phyloP scores from a whole-genome alignment of 257 asterid genomes.

The Nicotiana undulata region DNA sequence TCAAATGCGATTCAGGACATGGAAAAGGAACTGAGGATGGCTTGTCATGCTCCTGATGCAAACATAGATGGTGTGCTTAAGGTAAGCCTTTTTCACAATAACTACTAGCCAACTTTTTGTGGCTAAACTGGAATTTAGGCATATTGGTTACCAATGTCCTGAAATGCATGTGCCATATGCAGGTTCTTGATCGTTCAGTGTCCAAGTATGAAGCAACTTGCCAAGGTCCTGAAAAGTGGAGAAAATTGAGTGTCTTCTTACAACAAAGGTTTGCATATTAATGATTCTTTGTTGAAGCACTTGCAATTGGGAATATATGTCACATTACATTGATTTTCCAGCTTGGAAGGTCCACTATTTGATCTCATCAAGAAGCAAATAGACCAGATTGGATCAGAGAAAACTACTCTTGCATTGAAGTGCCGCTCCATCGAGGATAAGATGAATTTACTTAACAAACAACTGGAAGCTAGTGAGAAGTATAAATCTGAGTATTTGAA shows the following conservation, averaged over 20 bases:
- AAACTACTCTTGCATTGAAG: slow-evolving; percentile 68
- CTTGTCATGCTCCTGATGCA: slow-evolving; percentile 79
- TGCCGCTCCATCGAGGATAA: slow-evolving; percentile 78
- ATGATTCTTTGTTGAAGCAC: background rate
- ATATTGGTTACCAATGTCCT: background rate
- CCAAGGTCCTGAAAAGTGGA: slow-evolving; percentile 98
- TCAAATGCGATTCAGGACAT: slow-evolving; percentile 67
- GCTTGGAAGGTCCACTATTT: slow-evolving; percentile 90
- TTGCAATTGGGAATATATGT: background rate
- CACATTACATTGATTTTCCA: slow-evolving; percentile 22
- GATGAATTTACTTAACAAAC: slow-evolving; percentile 71
- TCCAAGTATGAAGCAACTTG: slow-evolving; percentile 72
- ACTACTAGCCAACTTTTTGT: background rate
- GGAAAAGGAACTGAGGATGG: slow-evolving; percentile 83
- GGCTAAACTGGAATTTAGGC: background rate
- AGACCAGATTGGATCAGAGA: slow-evolving; percentile 70
- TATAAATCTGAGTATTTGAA: slow-evolving; percentile 83
- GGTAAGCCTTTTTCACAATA: slow-evolving; percentile 29
- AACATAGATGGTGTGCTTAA: slow-evolving; percentile 64
- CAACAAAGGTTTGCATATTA: slow-evolving; percentile 65
- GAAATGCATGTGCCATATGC: slow-evolving; percentile 9
- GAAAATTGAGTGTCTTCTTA: slow-evolving; percentile 56
- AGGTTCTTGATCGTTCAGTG: slow-evolving; percentile 79
- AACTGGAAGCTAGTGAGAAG: slow-evolving; percentile 81
- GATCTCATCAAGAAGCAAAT: slow-evolving; percentile 81